Evolutionary conservation across 2,329 filamentous ascomycete genomes (phyloP), one percentile per base, ranked within the genome.

Genomic region (Claviceps lovelessii): DNA sequence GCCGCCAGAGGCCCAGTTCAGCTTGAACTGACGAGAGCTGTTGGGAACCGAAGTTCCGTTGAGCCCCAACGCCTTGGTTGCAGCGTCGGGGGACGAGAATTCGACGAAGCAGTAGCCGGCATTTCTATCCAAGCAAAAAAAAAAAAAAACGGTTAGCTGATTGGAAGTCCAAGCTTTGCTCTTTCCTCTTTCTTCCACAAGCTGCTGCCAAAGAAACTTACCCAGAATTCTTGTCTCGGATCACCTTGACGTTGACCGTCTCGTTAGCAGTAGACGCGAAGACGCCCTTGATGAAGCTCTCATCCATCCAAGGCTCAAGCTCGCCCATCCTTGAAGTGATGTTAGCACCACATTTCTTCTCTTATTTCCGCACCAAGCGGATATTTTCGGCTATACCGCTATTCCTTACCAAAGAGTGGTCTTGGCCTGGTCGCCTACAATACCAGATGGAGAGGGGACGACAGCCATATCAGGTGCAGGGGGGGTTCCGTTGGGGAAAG

Each of bases 91-190:
- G 62, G 78, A 85, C 55, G 81, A 67, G 65, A 98, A 98, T 69
- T 97, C 93, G 64, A 97, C 90, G 71, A 98, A 98, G 75, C 91
- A 98, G 75, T 98, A 98, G 58, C 93, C 93, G 60, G 93, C 93
- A 70, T 96, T 98, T 64, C 89, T 95, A 67, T 29, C 15, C 39
- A 23, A 19, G 13, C 3, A 17, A 33, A 33, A 33, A 33, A 4
- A 10, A 3, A 37, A 7, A 9, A 10, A 29, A 15, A 47, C 5
- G 31, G 33, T 53, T 47, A 53, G 51, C 37, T 33, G 28, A 19
- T 15, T 15, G 3, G 7, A 44, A 19, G 2, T 28, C 39, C 28
- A 13, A 33, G 5, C 15, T 17, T 28, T 45, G 13, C 17, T 45
- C 39, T 33, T 52, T 45, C 29, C 17, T 46, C 45, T 28, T 29